Evolutionary conservation across 1,284 basidiomycete genomes (phyloP), one percentile per base, ranked within the genome.

Genomic region (Coriolopsis trogii): DNA sequence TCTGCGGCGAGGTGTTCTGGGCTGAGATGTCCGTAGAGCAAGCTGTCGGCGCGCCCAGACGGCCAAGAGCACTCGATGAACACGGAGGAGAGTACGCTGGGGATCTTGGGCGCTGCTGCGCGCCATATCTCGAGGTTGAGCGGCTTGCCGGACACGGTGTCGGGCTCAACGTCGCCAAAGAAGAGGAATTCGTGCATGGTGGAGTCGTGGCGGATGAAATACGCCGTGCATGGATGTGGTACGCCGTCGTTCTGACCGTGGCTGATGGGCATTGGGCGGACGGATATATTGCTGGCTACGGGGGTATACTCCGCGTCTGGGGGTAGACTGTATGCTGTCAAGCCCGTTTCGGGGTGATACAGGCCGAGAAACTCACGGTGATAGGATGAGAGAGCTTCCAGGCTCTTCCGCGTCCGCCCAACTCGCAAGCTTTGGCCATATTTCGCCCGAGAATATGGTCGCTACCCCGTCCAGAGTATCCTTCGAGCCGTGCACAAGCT

Each of bases 41-140:
- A 63, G 31, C 80, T 76, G 55, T 83, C 77, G 8, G 74, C 70
- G 46, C 91, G 76, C 0, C 83, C 85, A 2, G 78, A 75, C 13
- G 85, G 82, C 74, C 85, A 93, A 2, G 89, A 93, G 65, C 91
- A 93, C 68, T 94, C 91, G 64, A 94, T 87, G 64, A 93, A 93
- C 49, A 93, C 78, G 20, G 80, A 73, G 24, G 79, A 78, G 25
- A 93, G 78, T 7, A 67, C 72, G 28, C 78, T 70, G 2, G 86
- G 83, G 54, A 91, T 81, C 64, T 82, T 85, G 16, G 80, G 74
- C 4, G 90, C 90, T 0, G 89, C 88, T 16, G 71, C 76, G 25
- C 78, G 78, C 91, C 91, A 93, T 41, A 93, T 80, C 37, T 76
- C 69, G 28, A 74, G 73, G 23, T 82, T 91, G 33, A 70, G 77